These are phyloP conservation scores for Saprolegnia diclina DNA, from an alignment of 352 stramenopile species.

Conservation along the genomic window DNA sequence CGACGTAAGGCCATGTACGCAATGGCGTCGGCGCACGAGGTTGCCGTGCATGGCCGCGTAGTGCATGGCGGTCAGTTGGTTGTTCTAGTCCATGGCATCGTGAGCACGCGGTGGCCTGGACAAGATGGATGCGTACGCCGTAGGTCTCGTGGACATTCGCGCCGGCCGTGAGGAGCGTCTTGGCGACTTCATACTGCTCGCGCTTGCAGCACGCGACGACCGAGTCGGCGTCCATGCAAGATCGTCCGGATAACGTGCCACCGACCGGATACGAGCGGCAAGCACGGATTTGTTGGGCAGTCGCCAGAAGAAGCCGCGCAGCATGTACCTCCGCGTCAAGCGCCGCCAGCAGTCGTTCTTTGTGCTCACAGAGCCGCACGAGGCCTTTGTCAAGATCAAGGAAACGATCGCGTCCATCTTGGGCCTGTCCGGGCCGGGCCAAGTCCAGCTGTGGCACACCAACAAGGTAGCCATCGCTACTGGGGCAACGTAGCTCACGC, in stretches of 20 bases:
- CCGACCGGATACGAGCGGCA: not conserved
- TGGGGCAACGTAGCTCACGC: not conserved
- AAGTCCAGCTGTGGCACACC: conserved; percentile 70
- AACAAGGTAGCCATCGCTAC: conserved; percentile 39
- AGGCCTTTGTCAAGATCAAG: conserved; percentile 80
- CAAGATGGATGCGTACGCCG: conserved; percentile 6
- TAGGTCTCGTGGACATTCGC: conserved; percentile 9
- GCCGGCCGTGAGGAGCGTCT: not conserved
- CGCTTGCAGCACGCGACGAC: conserved; percentile 12
- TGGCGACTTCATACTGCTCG: conserved; percentile 15
- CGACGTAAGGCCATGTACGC: not conserved
- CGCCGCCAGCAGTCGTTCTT: conserved; percentile 82
- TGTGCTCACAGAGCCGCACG: conserved; percentile 66
- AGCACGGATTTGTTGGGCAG: not conserved
- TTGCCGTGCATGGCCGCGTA: conserved; percentile 21
- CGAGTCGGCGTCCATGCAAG: conserved; percentile 5
- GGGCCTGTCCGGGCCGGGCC: conserved; percentile 38
- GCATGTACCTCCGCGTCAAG: conserved; percentile 86
- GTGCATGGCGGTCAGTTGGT: conserved; percentile 4
- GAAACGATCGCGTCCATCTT: conserved; percentile 71
- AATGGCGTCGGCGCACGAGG: not conserved
- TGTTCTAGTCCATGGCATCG: conserved; percentile 9
- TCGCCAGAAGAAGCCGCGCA: not conserved
- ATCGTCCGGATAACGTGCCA: conserved; percentile 8
- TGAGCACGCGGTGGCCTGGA: not conserved